These are phyloP conservation scores for Wickerhamiella vanderwaltii DNA, from an alignment of 805 yeast genomes.

Conservation along the genomic window DNA sequence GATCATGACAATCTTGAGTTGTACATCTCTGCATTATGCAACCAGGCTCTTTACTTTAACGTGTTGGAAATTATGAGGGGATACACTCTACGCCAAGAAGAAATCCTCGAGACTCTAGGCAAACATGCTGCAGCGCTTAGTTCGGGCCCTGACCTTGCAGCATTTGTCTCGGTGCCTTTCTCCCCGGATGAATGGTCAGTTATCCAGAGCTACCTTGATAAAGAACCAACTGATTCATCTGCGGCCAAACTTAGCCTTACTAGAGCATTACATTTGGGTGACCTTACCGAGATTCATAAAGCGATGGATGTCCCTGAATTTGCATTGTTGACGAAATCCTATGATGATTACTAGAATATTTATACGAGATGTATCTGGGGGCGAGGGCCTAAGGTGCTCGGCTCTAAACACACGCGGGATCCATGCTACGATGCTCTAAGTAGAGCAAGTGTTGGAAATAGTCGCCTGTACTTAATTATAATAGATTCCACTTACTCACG, in stretches of 20 bases:
- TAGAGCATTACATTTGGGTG: slow-evolving; percentile 13
- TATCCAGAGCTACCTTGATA: slow-evolving; percentile 4
- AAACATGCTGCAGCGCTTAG: neutral
- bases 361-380: neutral
- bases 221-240: slow-evolving; percentile 2
- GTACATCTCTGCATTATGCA: slow-evolving; percentile 1
- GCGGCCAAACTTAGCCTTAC: slow-evolving; percentile 12
- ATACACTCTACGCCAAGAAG: slow-evolving; percentile 1
- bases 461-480: neutral
- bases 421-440: too few relatives aligned
- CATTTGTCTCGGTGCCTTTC: slow-evolving; percentile 10
- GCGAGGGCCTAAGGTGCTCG: too few relatives aligned
- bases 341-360: slow-evolving; percentile 5
- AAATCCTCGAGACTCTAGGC: slow-evolving; percentile 7
- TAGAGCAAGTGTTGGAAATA: neutral
- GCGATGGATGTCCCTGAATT: slow-evolving; percentile 2
- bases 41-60: slow-evolving; percentile 1
- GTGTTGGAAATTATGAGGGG: slow-evolving; percentile 2
- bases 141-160: neutral
- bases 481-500: neutral
- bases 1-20: neutral
- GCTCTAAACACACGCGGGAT: too few relatives aligned
- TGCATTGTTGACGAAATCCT: neutral
- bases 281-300: slow-evolving; percentile 7
- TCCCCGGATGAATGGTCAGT: slow-evolving; percentile 10